A percentile compares a stretch with the other conserved stretches of the same genome.
phyloP scores from a whole-genome alignment of 371 early-diverging fungal genomes.

The Rhizopus delemar region DNA sequence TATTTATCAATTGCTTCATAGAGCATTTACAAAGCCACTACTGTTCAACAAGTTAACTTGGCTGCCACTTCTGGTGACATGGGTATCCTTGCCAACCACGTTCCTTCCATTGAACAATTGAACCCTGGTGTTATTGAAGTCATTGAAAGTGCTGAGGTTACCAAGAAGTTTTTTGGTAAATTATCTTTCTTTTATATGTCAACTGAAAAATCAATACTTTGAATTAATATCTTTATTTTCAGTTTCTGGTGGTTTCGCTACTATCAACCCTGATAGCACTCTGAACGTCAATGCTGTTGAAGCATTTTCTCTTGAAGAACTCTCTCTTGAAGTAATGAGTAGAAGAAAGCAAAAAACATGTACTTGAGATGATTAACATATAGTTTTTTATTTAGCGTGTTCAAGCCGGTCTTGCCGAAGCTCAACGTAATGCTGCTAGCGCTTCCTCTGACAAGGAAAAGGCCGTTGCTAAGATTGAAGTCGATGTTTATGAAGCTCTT shows the following conservation, averaged over 20 bases:
- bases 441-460: conserved; percentile 77
- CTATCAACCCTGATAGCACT: conserved; percentile 94
- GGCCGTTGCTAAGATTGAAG: conserved; percentile 84
- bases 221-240: too few species aligned
- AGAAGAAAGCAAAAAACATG: conserved; percentile 1
- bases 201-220: too few species aligned
- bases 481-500: conserved; percentile 90
- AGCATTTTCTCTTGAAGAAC: conserved; percentile 86
- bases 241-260: conserved; percentile 97
- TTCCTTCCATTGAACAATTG: conserved; percentile 95
- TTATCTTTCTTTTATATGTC: too few species aligned
- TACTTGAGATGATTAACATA: background rate
- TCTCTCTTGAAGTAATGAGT: conserved; percentile 71
- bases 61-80: conserved; percentile 94
- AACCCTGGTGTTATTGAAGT: conserved; percentile 92
- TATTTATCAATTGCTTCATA: conserved; percentile 21
- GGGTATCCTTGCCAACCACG: conserved; percentile 98
- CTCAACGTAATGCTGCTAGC: conserved; percentile 67
- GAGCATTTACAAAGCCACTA: conserved; percentile 73
- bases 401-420: conserved; percentile 79
- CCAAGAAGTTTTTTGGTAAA: conserved; percentile 93
- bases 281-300: conserved; percentile 97
- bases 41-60: conserved; percentile 93
- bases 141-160: conserved; percentile 71
- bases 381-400: conserved; percentile 61